Conservation (phyloP, 768 basidiomycete genomes). For the Leccinum aurantiacum region DNA sequence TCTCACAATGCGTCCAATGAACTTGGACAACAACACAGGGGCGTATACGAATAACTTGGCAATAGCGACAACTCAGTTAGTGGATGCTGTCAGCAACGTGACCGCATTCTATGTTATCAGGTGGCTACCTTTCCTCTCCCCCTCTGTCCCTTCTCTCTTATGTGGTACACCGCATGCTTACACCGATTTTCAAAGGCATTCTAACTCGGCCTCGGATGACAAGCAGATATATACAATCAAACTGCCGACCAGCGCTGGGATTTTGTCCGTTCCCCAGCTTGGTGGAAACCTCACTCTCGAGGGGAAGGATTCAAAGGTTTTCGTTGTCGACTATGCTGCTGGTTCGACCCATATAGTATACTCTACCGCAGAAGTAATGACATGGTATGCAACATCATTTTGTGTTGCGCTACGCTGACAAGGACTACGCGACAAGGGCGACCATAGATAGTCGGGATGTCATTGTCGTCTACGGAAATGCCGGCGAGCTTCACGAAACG, state of each 20-base stretch:
- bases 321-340: conserved; percentile 49
- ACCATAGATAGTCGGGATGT: conserved; percentile 49
- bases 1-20: conserved; percentile 46
- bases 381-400: conserved; percentile 36
- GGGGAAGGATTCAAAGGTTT: conserved; percentile 54
- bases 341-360: conserved; percentile 45
- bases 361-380: conserved; percentile 50
- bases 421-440: conserved; percentile 34
- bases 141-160: not conserved
- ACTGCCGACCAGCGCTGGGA: conserved; percentile 46
- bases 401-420: not conserved
- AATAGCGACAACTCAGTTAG: conserved; percentile 48
- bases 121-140: not conserved
- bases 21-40: conserved; percentile 40
- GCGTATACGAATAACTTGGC: conserved; percentile 50
- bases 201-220: conserved; percentile 11
- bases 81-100: conserved; percentile 47
- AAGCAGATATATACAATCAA: conserved; percentile 37
- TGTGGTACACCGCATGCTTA: conserved; percentile 3
- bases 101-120: conserved; percentile 46
- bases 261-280: conserved; percentile 42
- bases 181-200: conserved; percentile 13
- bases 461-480: conserved; percentile 48
- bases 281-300: conserved; percentile 44
- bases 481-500: conserved; percentile 49